Percentiles rank a stretch among this genome's conserved stretches.
Evolutionary conservation across 176 grass and related monocot genomes (phyloP).

Genomic region (Themeda triandra): DNA sequence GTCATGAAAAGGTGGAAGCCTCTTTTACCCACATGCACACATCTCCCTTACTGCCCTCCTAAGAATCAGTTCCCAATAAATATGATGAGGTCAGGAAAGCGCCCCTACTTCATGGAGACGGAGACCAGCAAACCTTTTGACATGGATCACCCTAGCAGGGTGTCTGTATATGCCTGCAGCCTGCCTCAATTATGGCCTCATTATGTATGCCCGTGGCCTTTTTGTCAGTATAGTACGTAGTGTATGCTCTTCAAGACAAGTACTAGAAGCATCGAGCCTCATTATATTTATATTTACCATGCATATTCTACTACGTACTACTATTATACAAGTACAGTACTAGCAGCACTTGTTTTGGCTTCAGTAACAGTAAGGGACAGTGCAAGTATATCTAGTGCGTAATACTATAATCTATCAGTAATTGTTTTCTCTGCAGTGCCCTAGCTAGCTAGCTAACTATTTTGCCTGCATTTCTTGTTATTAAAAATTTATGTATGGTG

Average conservation of each 20-base stretch:
- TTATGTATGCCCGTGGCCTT: constrained; percentile 18
- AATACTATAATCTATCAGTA: not conserved
- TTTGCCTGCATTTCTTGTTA: not conserved
- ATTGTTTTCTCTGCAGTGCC: not conserved
- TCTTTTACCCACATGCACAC: constrained; percentile 44
- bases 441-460: not conserved
- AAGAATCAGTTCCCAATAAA: constrained; percentile 39
- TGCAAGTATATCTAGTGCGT: not conserved
- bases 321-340: too few species aligned
- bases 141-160: constrained; percentile 28
- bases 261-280: too few species aligned
- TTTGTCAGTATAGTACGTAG: constrained; percentile 12
- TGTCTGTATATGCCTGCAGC: not conserved
- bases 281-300: too few species aligned
- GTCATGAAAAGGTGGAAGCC: constrained; percentile 26
- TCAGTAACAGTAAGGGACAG: not conserved
- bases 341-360: not conserved
- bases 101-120: constrained; percentile 14
- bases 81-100: constrained; percentile 38
- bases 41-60: not conserved
- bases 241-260: not conserved
- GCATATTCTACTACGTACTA: not conserved
- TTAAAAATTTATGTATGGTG: not conserved
- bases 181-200: constrained; percentile 30
- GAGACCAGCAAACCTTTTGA: constrained; percentile 38